A percentile compares a stretch with the other conserved stretches of the same genome.
These are phyloP conservation scores for Leccinum disarticulatum DNA, from an alignment of 768 basidiomycete genomes.

Conservation along the genomic window DNA sequence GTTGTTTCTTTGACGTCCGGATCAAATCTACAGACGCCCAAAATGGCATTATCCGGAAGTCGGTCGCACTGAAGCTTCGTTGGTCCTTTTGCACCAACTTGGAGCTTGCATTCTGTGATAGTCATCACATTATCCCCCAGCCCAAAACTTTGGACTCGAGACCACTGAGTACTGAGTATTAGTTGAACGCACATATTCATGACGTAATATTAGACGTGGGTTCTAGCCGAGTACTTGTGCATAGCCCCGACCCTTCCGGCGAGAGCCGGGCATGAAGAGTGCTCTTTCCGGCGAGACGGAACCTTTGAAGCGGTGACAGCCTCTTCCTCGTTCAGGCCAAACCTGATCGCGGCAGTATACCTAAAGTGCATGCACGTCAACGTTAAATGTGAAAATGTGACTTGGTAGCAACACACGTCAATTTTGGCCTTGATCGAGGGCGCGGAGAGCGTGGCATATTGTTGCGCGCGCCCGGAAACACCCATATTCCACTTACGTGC, in stretches of 20 bases:
- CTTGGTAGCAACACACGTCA: neutral
- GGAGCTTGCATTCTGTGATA: neutral
- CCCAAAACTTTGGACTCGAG: neutral
- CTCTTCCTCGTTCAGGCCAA: neutral
- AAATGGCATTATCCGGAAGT: conserved; percentile 3
- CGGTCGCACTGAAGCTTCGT: neutral
- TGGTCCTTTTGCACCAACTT: neutral
- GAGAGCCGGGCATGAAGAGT: neutral
- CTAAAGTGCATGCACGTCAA: neutral
- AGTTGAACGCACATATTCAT: neutral
- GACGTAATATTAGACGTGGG: conserved; percentile 15
- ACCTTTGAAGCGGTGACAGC: conserved; percentile 9
- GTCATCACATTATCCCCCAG: conserved; percentile 2
- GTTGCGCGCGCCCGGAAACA: neutral
- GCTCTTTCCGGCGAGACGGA: conserved; percentile 1
- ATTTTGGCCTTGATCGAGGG: neutral
- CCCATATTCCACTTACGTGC: conserved; percentile 12
- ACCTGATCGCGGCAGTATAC: neutral
- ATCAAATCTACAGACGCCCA: conserved; percentile 10
- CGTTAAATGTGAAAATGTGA: conserved; percentile 1
- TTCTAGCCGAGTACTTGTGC: conserved; percentile 8
- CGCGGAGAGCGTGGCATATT: conserved; percentile 1
- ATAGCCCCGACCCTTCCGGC: conserved; percentile 13
- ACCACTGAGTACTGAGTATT: neutral
- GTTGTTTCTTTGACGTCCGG: conserved; percentile 11